phyloP scores from a whole-genome alignment of 805 yeast genomes.

The Lipomyces oligophaga region DNA sequence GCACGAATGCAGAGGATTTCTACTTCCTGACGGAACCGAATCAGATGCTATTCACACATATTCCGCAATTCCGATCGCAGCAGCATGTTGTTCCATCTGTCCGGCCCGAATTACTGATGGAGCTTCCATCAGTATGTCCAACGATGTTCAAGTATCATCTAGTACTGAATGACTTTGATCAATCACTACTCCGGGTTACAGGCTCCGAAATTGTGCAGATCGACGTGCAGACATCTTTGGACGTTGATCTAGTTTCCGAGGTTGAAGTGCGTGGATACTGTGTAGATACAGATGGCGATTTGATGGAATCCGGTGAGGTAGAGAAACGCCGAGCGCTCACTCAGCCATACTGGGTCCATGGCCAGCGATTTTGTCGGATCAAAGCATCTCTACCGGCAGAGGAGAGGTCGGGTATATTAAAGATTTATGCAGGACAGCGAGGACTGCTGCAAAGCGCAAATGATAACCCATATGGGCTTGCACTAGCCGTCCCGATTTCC shows the following conservation, averaged over 20 bases:
- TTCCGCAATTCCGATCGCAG: slow-evolving; percentile 71
- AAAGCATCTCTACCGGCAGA: slow-evolving; percentile 76
- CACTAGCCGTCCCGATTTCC: slow-evolving; percentile 35
- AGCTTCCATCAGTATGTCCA: slow-evolving; percentile 84
- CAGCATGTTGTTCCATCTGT: slow-evolving; percentile 87
- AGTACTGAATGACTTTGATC: slow-evolving; percentile 63
- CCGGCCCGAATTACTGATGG: slow-evolving; percentile 69
- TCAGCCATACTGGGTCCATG: slow-evolving; percentile 72
- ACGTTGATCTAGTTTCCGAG: slow-evolving; percentile 61
- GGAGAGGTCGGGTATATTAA: slow-evolving; percentile 65
- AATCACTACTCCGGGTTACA: slow-evolving; percentile 65
- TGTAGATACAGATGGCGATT: slow-evolving; percentile 32
- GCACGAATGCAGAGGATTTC: slow-evolving; percentile 46
- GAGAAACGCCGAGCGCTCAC: slow-evolving; percentile 56
- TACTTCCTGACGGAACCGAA: slow-evolving; percentile 79
- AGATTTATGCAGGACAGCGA: slow-evolving; percentile 66
- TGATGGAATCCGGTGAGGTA: slow-evolving; percentile 35
- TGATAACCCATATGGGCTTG: slow-evolving; percentile 35
- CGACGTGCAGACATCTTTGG: slow-evolving; percentile 65
- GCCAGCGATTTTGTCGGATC: slow-evolving; percentile 63
- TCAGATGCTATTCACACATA: slow-evolving; percentile 74
- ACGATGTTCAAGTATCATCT: slow-evolving; percentile 63
- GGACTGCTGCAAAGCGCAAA: slow-evolving; percentile 38
- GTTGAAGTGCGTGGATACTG: slow-evolving; percentile 34
- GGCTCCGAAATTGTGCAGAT: slow-evolving; percentile 79